phyloP scores from a whole-genome alignment of 2,329 filamentous ascomycete species.

The Fusarium drepaniforme region DNA sequence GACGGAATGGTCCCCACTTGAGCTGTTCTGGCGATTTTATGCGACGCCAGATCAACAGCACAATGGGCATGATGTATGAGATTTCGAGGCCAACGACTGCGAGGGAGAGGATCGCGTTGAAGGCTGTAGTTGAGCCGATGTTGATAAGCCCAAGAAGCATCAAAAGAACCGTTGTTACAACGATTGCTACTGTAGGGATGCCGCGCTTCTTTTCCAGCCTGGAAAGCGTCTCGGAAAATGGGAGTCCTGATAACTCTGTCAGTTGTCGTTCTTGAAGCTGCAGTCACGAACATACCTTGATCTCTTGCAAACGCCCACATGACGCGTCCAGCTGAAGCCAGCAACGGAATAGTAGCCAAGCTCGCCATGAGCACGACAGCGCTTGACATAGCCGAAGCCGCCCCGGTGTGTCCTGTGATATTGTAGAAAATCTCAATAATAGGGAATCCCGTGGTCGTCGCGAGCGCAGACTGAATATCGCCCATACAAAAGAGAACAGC shows the following conservation, averaged over 20 bases:
- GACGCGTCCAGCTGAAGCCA: slow-evolving; percentile 26
- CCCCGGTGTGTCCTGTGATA: slow-evolving; percentile 11
- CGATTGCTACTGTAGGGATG: slow-evolving; percentile 21
- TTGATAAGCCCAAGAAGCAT: slow-evolving; percentile 38
- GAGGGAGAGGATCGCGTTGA: slow-evolving; percentile 35
- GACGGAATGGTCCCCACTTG: slow-evolving; percentile 28
- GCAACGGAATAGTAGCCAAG: slow-evolving; percentile 24
- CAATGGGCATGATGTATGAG: slow-evolving; percentile 30
- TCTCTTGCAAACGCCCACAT: slow-evolving; percentile 41
- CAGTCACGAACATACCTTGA: slow-evolving; percentile 3
- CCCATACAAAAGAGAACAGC: slow-evolving; percentile 33
- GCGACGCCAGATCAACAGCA: slow-evolving; percentile 27
- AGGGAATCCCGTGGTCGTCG: slow-evolving; percentile 26
- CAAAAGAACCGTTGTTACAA: slow-evolving; percentile 7
- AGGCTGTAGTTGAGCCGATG: slow-evolving; percentile 37
- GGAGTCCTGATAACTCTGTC: slow-evolving; percentile 9
- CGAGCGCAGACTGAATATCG: slow-evolving; percentile 10
- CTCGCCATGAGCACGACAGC: slow-evolving; percentile 23
- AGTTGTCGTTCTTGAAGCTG: not conserved
- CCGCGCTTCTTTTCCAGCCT: slow-evolving; percentile 18
- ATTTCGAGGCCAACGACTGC: slow-evolving; percentile 26
- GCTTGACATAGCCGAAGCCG: slow-evolving; percentile 3
- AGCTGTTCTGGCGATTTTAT: slow-evolving; percentile 15
- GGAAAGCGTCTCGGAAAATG: slow-evolving; percentile 25
- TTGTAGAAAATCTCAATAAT: slow-evolving; percentile 32